These are phyloP conservation scores for Paraphaeosphaeria minitans DNA, from an alignment of 2,329 filamentous ascomycete species.

Conservation along the genomic window DNA sequence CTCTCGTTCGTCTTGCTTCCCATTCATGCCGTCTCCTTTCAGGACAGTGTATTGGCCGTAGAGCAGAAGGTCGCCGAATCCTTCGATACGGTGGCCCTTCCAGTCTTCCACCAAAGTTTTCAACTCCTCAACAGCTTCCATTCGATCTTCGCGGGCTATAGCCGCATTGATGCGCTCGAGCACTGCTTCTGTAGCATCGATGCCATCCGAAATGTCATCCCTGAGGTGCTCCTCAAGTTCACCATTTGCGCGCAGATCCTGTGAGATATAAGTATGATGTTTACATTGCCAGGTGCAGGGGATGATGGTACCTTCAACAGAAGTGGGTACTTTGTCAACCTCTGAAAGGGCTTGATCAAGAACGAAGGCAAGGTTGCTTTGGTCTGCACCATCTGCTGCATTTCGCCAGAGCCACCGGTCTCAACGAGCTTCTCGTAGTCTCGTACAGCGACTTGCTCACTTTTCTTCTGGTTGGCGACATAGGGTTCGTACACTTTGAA, in stretches of 20 bases:
- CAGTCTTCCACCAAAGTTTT: constrained; percentile 88
- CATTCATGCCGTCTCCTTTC: constrained; percentile 74
- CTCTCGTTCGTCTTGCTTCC: constrained; percentile 87
- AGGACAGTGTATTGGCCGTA: constrained; percentile 91
- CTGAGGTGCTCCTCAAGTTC: constrained; percentile 72
- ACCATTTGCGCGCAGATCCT: constrained; percentile 87
- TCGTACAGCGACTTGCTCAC: constrained; percentile 79
- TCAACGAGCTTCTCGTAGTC: constrained; percentile 85
- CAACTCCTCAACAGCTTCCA: constrained; percentile 83
- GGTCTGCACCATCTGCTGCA: constrained; percentile 78
- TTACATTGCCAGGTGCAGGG: not conserved
- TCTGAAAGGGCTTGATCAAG: constrained; percentile 93
- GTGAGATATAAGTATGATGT: constrained; percentile 19
- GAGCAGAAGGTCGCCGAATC: constrained; percentile 87
- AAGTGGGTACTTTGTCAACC: constrained; percentile 91
- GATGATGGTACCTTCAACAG: constrained; percentile 72
- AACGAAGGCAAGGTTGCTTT: constrained; percentile 90
- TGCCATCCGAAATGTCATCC: constrained; percentile 74
- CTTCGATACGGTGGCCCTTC: constrained; percentile 89
- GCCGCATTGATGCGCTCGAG: constrained; percentile 87
- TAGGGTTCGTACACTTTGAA: constrained; percentile 97
- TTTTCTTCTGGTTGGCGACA: constrained; percentile 93
- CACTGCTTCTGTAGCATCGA: constrained; percentile 80
- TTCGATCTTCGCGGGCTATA: constrained; percentile 83
- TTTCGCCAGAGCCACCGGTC: constrained; percentile 67